A percentile compares a stretch with the other conserved stretches of the same genome.
Evolutionary conservation across 2,329 filamentous ascomycete genomes (phyloP).

Genomic region (Elsinoe arachidis): DNA sequence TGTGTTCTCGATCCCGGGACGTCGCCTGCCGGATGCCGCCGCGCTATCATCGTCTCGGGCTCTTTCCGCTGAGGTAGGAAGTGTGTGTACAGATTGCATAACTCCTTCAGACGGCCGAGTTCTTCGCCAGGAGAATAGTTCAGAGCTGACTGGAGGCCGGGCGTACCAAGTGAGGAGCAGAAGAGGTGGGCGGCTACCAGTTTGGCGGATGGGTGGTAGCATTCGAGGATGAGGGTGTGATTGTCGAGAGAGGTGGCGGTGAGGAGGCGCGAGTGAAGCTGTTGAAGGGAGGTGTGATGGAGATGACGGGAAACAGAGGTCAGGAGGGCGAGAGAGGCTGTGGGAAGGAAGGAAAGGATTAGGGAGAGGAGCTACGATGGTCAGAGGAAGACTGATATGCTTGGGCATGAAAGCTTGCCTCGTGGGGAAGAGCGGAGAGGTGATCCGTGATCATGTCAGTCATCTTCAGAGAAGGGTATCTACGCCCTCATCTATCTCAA

Average conservation of each 20-base stretch:
- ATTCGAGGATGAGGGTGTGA: slow-evolving; percentile 66
- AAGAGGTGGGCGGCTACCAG: slow-evolving; percentile 59
- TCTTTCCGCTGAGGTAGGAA: slow-evolving; percentile 58
- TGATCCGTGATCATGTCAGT: background rate
- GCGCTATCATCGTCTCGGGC: slow-evolving; percentile 37
- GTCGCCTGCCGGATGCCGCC: slow-evolving; percentile 39
- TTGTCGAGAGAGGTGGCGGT: slow-evolving; percentile 49
- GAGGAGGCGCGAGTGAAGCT: slow-evolving; percentile 57
- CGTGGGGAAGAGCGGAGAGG: slow-evolving; percentile 13
- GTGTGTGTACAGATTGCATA: slow-evolving; percentile 56
- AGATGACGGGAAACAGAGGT: slow-evolving; percentile 54
- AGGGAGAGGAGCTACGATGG: slow-evolving; percentile 34
- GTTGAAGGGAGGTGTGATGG: slow-evolving; percentile 52
- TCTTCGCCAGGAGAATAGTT: slow-evolving; percentile 28
- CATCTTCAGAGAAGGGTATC: background rate
- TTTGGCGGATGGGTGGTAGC: slow-evolving; percentile 64
- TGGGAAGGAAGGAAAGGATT: slow-evolving; percentile 34
- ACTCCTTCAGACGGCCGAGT: slow-evolving; percentile 39
- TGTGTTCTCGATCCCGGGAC: slow-evolving; percentile 38
- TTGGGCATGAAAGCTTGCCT: background rate
- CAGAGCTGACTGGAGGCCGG: slow-evolving; percentile 42
- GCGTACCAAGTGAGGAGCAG: slow-evolving; percentile 59
- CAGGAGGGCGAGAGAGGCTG: slow-evolving; percentile 42
- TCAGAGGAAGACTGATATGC: background rate
- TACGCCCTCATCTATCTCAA: background rate